These are phyloP conservation scores for Abelmoschus esculentus DNA, from an alignment of 345 rosid species.

Conservation along the genomic window DNA sequence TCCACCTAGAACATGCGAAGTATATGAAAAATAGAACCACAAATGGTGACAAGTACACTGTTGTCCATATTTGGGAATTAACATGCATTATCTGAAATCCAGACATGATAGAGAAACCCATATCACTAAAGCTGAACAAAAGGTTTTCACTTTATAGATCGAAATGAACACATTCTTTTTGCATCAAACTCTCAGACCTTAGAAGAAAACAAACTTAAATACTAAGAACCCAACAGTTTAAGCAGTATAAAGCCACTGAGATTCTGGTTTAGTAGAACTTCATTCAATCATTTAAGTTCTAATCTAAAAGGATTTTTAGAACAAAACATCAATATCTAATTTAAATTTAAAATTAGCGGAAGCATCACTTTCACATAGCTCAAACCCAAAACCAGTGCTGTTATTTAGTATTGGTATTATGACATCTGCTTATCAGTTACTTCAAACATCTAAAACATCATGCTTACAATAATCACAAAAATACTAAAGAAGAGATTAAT, in stretches of 20 bases:
- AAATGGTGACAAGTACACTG: neutral
- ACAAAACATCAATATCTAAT: neutral
- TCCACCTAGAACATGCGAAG: slow-evolving; percentile 42
- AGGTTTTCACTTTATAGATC: neutral
- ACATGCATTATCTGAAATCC: neutral
- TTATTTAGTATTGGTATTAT: neutral
- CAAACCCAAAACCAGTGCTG: neutral
- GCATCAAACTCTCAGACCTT: neutral
- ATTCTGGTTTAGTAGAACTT: neutral
- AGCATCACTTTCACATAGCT: neutral
- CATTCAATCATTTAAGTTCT: neutral
- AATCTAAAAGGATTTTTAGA: neutral
- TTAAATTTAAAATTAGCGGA: neutral
- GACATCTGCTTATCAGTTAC: neutral
- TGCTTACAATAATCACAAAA: neutral
- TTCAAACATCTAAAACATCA: neutral
- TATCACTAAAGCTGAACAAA: neutral
- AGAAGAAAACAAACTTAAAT: neutral
- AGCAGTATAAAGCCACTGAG: neutral
- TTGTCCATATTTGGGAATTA: neutral
- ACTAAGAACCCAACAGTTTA: neutral
- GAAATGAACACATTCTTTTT: neutral
- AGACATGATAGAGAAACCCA: neutral
- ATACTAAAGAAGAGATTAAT: neutral
- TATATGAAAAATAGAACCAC: neutral